Conservation (phyloP, 208 protist genomes). For the Wallacemonas sp. region DNA sequence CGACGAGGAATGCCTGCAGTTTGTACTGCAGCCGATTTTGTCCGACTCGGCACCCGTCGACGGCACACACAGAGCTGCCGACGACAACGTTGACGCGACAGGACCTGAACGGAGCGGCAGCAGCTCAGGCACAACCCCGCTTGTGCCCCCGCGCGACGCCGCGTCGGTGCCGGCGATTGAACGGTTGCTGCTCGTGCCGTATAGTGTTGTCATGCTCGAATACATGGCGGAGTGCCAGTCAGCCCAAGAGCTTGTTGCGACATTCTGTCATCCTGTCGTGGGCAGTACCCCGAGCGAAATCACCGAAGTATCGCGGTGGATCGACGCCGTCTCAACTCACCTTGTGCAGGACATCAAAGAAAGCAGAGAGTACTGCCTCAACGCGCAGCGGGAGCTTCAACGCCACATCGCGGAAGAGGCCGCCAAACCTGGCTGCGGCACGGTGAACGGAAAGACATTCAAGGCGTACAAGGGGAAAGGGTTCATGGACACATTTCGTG, state of each 20-base stretch:
- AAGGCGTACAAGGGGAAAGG: conserved; percentile 29
- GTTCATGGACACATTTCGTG: conserved; percentile 42
- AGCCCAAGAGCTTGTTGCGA: neutral
- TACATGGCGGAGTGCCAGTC: conserved; percentile 34
- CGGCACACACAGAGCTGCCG: neutral
- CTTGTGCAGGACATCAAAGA: neutral
- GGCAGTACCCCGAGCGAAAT: neutral
- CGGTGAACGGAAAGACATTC: conserved; percentile 13
- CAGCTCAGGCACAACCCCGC: too few relatives aligned
- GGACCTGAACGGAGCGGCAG: too few relatives aligned
- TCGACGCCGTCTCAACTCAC: neutral
- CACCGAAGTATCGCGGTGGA: neutral
- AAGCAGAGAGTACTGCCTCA: conserved; percentile 1
- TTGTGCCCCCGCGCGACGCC: neutral
- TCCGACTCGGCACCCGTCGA: neutral
- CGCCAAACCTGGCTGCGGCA: neutral
- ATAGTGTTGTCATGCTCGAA: conserved; percentile 60
- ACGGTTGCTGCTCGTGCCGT: conserved; percentile 51
- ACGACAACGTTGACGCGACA: too few relatives aligned
- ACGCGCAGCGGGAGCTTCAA: neutral
- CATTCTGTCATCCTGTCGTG: neutral
- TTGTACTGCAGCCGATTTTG: neutral
- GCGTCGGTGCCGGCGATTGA: conserved; percentile 20
- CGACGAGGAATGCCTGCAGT: neutral
- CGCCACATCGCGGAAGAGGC: neutral